Percentiles rank a stretch among this genome's conserved stretches.
Evolutionary conservation across 1,284 basidiomycete genomes (phyloP).

Genomic region (Hemileia vastatrix): DNA sequence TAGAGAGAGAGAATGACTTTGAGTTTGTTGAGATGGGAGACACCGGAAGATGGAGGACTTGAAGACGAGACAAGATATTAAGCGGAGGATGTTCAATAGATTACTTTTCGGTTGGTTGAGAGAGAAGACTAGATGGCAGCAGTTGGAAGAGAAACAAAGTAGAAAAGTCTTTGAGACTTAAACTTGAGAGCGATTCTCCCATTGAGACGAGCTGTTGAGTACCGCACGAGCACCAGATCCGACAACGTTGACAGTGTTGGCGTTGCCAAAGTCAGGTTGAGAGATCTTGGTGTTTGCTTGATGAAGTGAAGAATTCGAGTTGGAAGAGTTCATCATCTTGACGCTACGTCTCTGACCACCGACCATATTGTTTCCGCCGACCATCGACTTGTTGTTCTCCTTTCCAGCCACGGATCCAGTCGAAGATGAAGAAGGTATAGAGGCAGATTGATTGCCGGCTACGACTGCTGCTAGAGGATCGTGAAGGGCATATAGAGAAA

Average conservation of each 20-base stretch:
- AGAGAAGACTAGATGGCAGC: not conserved
- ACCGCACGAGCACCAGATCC: not conserved
- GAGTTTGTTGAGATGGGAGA: too few species aligned
- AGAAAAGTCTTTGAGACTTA: not conserved
- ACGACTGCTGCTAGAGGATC: slow-evolving; percentile 34
- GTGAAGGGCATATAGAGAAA: slow-evolving; percentile 38
- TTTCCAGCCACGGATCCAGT: slow-evolving; percentile 1
- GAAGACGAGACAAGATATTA: too few species aligned
- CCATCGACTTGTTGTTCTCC: not conserved
- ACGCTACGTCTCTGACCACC: not conserved
- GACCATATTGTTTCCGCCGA: not conserved
- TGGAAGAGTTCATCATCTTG: not conserved
- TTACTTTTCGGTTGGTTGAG: too few species aligned
- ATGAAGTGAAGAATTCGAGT: not conserved
- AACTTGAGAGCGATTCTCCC: not conserved
- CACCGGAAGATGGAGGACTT: too few species aligned
- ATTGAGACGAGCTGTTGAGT: not conserved
- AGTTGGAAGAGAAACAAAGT: not conserved
- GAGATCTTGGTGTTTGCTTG: not conserved
- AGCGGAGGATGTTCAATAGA: too few species aligned
- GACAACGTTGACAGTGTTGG: not conserved
- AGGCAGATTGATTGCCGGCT: not conserved
- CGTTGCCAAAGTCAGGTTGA: not conserved
- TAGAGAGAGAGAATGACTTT: too few species aligned
- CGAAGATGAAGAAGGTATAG: not conserved